Conservation (phyloP, 805 yeast genomes). For the Saccharomyces paradoxus region DNA sequence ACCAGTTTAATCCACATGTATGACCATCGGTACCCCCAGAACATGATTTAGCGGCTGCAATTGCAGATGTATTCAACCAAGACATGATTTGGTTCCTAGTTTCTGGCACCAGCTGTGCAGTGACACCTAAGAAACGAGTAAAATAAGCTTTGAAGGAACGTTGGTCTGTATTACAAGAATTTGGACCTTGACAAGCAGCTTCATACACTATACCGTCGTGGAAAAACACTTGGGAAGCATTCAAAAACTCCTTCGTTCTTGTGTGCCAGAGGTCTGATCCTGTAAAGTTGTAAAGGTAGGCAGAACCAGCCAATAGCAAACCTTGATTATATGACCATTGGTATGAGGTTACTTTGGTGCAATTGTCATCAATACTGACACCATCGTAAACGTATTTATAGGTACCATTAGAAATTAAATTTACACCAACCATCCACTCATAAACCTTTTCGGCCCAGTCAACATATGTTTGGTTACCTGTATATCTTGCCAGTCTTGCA, state of each 20-base stretch:
- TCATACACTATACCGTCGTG: conserved; percentile 58
- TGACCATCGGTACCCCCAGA: conserved; percentile 81
- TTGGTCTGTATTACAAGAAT: conserved; percentile 76
- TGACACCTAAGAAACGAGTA: conserved; percentile 63
- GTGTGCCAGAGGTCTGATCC: conserved; percentile 55
- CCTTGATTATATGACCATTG: conserved; percentile 91
- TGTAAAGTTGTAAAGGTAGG: conserved; percentile 71
- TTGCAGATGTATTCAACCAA: conserved; percentile 42
- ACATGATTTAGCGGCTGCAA: conserved; percentile 75
- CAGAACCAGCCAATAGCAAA: conserved; percentile 67
- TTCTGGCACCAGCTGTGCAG: conserved; percentile 64
- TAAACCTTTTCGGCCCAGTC: conserved; percentile 70
- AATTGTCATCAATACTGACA: conserved; percentile 49
- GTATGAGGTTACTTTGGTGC: conserved; percentile 47
- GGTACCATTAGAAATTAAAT: conserved; percentile 37
- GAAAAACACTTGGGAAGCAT: conserved; percentile 53
- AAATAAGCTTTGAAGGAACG: conserved; percentile 86
- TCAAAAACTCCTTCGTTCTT: conserved; percentile 48
- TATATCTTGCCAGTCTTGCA: conserved; percentile 78
- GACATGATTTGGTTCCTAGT: conserved; percentile 28
- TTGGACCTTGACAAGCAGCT: conserved; percentile 66
- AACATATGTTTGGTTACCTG: conserved; percentile 62
- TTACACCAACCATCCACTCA: conserved; percentile 64
- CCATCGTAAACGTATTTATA: conserved; percentile 54
- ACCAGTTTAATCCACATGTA: conserved; percentile 87